A percentile compares a stretch with the other conserved stretches of the same genome.
Conservation (phyloP, 148 eudicot genomes). For the Vaccinium corymbosum region DNA sequence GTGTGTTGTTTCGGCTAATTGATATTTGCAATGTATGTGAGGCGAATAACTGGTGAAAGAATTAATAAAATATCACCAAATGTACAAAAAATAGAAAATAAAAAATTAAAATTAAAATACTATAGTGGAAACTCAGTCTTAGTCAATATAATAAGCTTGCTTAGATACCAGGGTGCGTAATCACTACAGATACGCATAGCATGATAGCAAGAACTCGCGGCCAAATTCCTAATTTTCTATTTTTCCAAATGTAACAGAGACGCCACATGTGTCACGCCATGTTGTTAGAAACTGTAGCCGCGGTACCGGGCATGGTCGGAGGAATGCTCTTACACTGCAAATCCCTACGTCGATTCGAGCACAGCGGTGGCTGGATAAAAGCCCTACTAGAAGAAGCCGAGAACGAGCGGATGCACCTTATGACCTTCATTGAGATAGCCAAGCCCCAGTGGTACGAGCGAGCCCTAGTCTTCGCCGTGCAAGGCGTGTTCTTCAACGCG, state of each 20-base stretch:
- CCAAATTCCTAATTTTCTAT: background rate
- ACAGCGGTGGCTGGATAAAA: conserved; percentile 26
- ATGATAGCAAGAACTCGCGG: background rate
- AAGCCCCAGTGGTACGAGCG: conserved; percentile 26
- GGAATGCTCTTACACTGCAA: conserved; percentile 26
- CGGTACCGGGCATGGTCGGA: conserved; percentile 25
- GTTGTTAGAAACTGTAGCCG: conserved; percentile 21
- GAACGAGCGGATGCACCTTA: conserved; percentile 24
- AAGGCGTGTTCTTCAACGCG: conserved; percentile 21
- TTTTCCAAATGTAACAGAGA: conserved; percentile 5
- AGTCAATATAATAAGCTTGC: background rate
- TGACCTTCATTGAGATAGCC: conserved; percentile 19
- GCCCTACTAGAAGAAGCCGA: conserved; percentile 25
- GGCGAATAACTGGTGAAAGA: too few relatives aligned
- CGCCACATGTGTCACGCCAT: conserved; percentile 26
- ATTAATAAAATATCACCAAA: too few relatives aligned
- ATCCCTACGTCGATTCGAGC: conserved; percentile 21
- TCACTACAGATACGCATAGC: background rate
- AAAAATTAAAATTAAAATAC: background rate
- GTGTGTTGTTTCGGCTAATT: too few relatives aligned
- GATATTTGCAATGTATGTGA: too few relatives aligned
- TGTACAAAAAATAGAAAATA: background rate
- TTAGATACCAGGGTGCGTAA: background rate
- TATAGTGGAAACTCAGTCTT: too few relatives aligned
- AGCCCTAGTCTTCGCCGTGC: conserved; percentile 12